Percentiles rank a stretch among this genome's conserved stretches.
Evolutionary conservation across 768 basidiomycete species (phyloP).

Genomic region (Atractiella rhizophila): DNA sequence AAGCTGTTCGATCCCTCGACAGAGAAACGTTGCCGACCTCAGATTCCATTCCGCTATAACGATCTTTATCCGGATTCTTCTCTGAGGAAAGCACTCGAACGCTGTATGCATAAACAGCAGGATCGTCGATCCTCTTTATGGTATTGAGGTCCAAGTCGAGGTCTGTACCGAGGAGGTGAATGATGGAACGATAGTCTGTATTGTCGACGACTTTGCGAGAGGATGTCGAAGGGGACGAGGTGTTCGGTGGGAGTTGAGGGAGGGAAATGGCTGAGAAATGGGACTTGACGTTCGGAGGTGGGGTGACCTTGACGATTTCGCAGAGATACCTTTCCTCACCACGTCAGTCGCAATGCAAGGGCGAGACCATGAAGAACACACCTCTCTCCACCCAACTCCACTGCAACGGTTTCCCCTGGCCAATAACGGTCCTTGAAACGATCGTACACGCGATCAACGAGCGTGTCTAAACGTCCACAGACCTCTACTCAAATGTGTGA

Average conservation of each 20-base stretch:
- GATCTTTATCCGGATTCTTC: too few species aligned
- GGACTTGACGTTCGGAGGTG: constrained; percentile 17
- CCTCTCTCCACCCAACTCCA: constrained; percentile 72
- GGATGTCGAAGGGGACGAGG: constrained; percentile 22
- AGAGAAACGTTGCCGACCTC: constrained; percentile 64
- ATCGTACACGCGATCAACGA: constrained; percentile 83
- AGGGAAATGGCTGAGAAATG: background rate
- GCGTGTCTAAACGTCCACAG: constrained; percentile 77
- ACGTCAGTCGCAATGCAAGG: background rate
- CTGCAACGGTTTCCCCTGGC: constrained; percentile 61
- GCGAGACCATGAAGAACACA: constrained; percentile 21
- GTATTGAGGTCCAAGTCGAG: constrained; percentile 50
- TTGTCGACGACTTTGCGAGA: constrained; percentile 25
- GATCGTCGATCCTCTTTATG: constrained; percentile 45
- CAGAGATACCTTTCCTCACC: constrained; percentile 42
- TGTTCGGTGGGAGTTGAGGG: too few species aligned
- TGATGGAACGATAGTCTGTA: constrained; percentile 21
- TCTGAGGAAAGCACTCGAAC: constrained; percentile 38
- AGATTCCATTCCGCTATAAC: constrained; percentile 27
- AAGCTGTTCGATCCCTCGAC: constrained; percentile 72
- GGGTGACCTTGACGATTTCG: constrained; percentile 49
- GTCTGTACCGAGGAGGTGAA: constrained; percentile 52
- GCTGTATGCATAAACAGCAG: constrained; percentile 60
- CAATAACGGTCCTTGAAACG: constrained; percentile 94
- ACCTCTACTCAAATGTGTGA: constrained; percentile 40